Evolutionary conservation across 495 filamentous ascomycete species (phyloP).

Genomic region (Penicillium simplicissimum): DNA sequence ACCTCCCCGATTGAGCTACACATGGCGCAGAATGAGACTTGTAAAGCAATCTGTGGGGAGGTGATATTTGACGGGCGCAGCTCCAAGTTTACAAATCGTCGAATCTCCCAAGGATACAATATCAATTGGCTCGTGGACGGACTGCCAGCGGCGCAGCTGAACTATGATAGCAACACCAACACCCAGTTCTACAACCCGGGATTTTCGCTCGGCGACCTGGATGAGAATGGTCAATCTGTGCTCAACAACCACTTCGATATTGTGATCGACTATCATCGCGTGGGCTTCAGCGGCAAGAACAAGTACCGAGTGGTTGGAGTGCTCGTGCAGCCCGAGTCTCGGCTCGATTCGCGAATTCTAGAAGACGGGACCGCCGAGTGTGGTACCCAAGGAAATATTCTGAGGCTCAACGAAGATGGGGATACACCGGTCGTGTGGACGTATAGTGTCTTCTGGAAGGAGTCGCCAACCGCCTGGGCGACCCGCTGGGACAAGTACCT

Average conservation of each 20-base stretch:
- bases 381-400: conserved; percentile 48
- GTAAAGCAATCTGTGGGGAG: conserved; percentile 71
- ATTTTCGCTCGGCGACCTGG: conserved; percentile 74
- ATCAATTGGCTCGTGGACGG: conserved; percentile 97
- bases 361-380: conserved; percentile 63
- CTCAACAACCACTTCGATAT: conserved; percentile 97
- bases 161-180: conserved; percentile 68
- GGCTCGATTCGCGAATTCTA: conserved; percentile 54
- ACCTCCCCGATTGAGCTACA: conserved; percentile 85
- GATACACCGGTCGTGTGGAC: conserved; percentile 79
- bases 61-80: conserved; percentile 65
- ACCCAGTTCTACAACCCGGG: conserved; percentile 82
- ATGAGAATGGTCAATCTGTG: conserved; percentile 53
- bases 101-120: conserved; percentile 79
- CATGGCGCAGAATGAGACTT: conserved; percentile 82
- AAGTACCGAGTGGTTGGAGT: conserved; percentile 89
- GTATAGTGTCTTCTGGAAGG: conserved; percentile 85
- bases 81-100: conserved; percentile 76
- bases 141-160: conserved; percentile 80
- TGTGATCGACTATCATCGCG: conserved; percentile 86
- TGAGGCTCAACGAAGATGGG: conserved; percentile 64
- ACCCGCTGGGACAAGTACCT: conserved; percentile 98
- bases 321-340: conserved; percentile 76
- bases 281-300: conserved; percentile 53
- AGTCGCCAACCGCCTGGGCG: conserved; percentile 82